Conservation (phyloP, 768 basidiomycete species). For the Kwoniella heveanensis region DNA sequence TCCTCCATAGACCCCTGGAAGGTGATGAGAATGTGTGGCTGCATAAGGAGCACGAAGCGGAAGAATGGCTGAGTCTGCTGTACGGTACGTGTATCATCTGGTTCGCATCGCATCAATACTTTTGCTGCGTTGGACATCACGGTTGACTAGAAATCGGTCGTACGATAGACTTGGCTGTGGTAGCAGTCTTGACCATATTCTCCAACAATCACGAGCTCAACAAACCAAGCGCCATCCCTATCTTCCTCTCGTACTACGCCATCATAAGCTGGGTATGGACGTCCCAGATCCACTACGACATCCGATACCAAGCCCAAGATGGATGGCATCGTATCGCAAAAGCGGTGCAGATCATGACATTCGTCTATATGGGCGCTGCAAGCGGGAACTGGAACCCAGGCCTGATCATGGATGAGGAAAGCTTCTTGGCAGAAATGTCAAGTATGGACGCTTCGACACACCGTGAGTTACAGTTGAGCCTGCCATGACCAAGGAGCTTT, state of each 20-base stretch:
- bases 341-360: slow-evolving; percentile 33
- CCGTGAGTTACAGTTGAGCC: not conserved
- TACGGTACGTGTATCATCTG: slow-evolving; percentile 30
- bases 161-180: slow-evolving; percentile 41
- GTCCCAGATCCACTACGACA: slow-evolving; percentile 40
- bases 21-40: slow-evolving; percentile 30
- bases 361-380: slow-evolving; percentile 45
- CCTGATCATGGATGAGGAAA: slow-evolving; percentile 20
- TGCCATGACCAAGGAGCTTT: no score
- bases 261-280: slow-evolving; percentile 44
- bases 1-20: slow-evolving; percentile 12
- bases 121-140: not conserved
- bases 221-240: slow-evolving; percentile 29
- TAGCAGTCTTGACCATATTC: slow-evolving; percentile 45
- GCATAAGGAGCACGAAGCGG: slow-evolving; percentile 28
- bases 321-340: slow-evolving; percentile 34
- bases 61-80: slow-evolving; percentile 43
- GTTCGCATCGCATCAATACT: no score
- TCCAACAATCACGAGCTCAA: slow-evolving; percentile 33
- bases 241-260: slow-evolving; percentile 42
- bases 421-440: not conserved
- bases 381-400: slow-evolving; percentile 41
- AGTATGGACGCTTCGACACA: slow-evolving; percentile 7
- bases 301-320: slow-evolving; percentile 42
- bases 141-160: not conserved